Evolutionary conservation across 73 alveolate genomes (phyloP).

Genomic region (Uronychia setigera): DNA sequence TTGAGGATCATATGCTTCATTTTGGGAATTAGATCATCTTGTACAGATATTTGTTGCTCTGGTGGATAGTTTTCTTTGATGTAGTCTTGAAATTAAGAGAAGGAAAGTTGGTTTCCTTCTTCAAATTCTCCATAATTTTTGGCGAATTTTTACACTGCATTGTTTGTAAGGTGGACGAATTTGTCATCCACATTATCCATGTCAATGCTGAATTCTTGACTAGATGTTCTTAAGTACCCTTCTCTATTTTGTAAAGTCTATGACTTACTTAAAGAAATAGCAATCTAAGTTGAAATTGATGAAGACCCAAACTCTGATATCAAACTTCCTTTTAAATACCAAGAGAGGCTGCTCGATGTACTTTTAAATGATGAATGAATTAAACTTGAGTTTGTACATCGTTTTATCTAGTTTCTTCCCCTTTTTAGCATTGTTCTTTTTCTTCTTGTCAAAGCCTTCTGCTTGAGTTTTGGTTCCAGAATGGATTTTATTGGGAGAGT

Average conservation of each 20-base stretch:
- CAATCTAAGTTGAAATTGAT: slow-evolving; percentile 28
- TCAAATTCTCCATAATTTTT: slow-evolving; percentile 80
- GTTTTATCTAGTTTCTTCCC: neutral
- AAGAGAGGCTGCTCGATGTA: slow-evolving; percentile 63
- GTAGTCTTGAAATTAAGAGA: slow-evolving; percentile 60
- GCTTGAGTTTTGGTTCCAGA: neutral
- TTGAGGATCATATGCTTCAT: slow-evolving; percentile 59
- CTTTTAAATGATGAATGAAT: slow-evolving; percentile 71
- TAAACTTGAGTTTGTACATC: slow-evolving; percentile 42
- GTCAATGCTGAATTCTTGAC: slow-evolving; percentile 40
- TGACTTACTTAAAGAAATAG: slow-evolving; percentile 28
- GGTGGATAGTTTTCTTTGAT: slow-evolving; percentile 33
- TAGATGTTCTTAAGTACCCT: slow-evolving; percentile 59
- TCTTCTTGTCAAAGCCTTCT: neutral
- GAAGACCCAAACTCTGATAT: slow-evolving; percentile 63
- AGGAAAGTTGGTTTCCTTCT: slow-evolving; percentile 87
- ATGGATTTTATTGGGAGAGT: neutral
- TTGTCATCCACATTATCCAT: slow-evolving; percentile 57
- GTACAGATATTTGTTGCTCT: neutral
- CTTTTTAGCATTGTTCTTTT: neutral
- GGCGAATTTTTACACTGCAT: slow-evolving; percentile 78
- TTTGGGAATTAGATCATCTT: slow-evolving; percentile 44
- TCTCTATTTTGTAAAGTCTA: slow-evolving; percentile 34
- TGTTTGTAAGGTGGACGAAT: slow-evolving; percentile 86
- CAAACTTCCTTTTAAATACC: slow-evolving; percentile 50